Percentiles rank a stretch among this genome's conserved stretches.
phyloP scores from a whole-genome alignment of 2,329 filamentous ascomycete genomes.

The Hypoxylon rubiginosum region DNA sequence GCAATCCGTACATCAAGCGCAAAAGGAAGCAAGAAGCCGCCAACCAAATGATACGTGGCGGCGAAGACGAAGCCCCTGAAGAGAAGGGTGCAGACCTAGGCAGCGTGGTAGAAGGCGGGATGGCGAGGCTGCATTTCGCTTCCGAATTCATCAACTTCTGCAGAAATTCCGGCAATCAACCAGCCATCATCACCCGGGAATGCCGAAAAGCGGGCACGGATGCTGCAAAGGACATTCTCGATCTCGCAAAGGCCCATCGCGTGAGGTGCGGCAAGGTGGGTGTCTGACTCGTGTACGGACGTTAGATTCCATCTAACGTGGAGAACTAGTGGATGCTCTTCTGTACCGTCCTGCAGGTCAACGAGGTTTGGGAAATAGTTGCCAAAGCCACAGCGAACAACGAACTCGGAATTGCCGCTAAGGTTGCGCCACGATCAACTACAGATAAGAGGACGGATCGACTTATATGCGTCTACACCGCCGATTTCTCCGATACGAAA shows the following conservation, averaged over 20 bases:
- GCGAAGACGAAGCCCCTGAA: constrained; percentile 64
- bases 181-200: constrained; percentile 57
- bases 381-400: constrained; percentile 76
- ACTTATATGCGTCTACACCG: constrained; percentile 83
- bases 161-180: constrained; percentile 53
- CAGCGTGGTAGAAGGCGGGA: constrained; percentile 66
- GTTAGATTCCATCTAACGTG: constrained; percentile 5
- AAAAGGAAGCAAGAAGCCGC: constrained; percentile 52
- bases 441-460: constrained; percentile 60
- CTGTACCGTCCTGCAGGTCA: constrained; percentile 65
- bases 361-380: constrained; percentile 75
- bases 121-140: constrained; percentile 63
- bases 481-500: constrained; percentile 75
- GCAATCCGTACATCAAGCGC: constrained; percentile 69
- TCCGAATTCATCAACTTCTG: constrained; percentile 64
- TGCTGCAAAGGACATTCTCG: constrained; percentile 68
- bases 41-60: constrained; percentile 58
- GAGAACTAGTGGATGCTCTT: constrained; percentile 78
- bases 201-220: constrained; percentile 65
- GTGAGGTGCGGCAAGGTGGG: constrained; percentile 76
- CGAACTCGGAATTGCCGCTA: constrained; percentile 78
- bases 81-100: constrained; percentile 61
- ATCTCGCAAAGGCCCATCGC: constrained; percentile 69
- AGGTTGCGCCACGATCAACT: constrained; percentile 73
- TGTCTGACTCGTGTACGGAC: not conserved